Evolutionary conservation across 805 yeast genomes (phyloP).

Genomic region (Barnettozyma populi): DNA sequence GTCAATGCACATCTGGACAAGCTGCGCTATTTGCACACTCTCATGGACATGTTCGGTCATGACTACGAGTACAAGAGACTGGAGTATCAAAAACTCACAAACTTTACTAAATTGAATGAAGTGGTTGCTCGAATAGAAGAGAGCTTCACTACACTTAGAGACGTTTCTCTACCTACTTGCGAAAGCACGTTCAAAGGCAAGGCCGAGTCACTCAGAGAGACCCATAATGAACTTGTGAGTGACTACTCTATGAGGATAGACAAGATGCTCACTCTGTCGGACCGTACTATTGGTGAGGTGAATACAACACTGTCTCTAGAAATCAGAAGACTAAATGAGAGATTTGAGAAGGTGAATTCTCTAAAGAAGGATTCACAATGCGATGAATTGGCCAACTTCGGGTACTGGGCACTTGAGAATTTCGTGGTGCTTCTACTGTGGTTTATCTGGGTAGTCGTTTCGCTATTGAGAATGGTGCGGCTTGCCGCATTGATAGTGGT

Average conservation of each 20-base stretch:
- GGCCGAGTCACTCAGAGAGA: conserved; percentile 15
- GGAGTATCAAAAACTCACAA: conserved; percentile 10
- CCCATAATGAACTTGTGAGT: conserved; percentile 19
- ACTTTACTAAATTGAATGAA: conserved; percentile 11
- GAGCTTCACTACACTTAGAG: conserved; percentile 2
- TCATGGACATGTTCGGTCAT: conserved; percentile 20
- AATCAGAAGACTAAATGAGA: conserved; percentile 48
- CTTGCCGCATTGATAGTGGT: conserved; percentile 1
- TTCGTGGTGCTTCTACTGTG: conserved; percentile 46
- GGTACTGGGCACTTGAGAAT: conserved; percentile 46
- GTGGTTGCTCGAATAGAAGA: conserved; percentile 7
- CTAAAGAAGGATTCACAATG: conserved; percentile 24
- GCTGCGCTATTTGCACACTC: conserved; percentile 4
- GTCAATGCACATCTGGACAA: conserved; percentile 11
- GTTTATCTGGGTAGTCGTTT: conserved; percentile 53
- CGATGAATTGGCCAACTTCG: conserved; percentile 31
- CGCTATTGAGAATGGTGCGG: conserved; percentile 35
- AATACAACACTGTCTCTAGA: conserved; percentile 66
- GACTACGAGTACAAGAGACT: conserved; percentile 13
- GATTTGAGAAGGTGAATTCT: conserved; percentile 35
- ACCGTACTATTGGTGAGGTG: conserved; percentile 66
- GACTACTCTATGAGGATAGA: conserved; percentile 47
- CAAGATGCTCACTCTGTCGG: conserved; percentile 54
- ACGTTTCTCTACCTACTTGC: conserved; percentile 6
- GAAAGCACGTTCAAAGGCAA: conserved; percentile 16